These are phyloP conservation scores for Yamadazyma mexicana DNA, from an alignment of 1,139 yeast species.

Conservation along the genomic window DNA sequence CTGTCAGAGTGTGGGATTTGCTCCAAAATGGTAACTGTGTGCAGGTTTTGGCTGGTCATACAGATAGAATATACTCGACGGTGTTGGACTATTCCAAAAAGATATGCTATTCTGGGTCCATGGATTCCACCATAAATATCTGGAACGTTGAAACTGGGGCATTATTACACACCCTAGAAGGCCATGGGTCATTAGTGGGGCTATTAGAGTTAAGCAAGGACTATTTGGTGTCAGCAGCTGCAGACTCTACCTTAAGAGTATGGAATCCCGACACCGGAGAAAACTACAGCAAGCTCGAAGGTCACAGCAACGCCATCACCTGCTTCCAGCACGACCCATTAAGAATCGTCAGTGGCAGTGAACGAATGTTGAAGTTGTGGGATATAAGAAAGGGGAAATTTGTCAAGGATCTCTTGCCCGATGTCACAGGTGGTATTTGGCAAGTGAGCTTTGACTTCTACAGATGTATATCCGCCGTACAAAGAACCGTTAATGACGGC, in stretches of 20 bases:
- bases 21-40: slow-evolving; percentile 67
- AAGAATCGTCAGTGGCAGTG: slow-evolving; percentile 86
- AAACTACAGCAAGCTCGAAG: slow-evolving; percentile 68
- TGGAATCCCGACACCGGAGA: slow-evolving; percentile 89
- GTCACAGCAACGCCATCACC: slow-evolving; percentile 87
- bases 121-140: slow-evolving; percentile 84
- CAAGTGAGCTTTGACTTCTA: slow-evolving; percentile 86
- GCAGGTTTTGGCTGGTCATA: slow-evolving; percentile 78
- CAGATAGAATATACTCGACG: slow-evolving; percentile 83
- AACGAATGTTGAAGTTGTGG: slow-evolving; percentile 78
- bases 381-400: slow-evolving; percentile 76
- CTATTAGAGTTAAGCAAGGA: slow-evolving; percentile 75
- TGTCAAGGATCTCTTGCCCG: slow-evolving; percentile 72
- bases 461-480: slow-evolving; percentile 92
- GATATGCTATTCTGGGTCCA: slow-evolving; percentile 87
- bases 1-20: slow-evolving; percentile 91
- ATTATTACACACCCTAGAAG: slow-evolving; percentile 64
- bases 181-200: slow-evolving; percentile 91
- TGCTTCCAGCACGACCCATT: slow-evolving; percentile 91
- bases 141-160: slow-evolving; percentile 87
- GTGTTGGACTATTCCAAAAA: slow-evolving; percentile 74
- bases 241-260: slow-evolving; percentile 85
- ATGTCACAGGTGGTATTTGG: slow-evolving; percentile 87
- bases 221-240: slow-evolving; percentile 92
- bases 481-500: slow-evolving; percentile 45